Base-by-base conservation (phyloP, 805 yeast species). In the Wickerhamomyces strasburgensis region DNA sequence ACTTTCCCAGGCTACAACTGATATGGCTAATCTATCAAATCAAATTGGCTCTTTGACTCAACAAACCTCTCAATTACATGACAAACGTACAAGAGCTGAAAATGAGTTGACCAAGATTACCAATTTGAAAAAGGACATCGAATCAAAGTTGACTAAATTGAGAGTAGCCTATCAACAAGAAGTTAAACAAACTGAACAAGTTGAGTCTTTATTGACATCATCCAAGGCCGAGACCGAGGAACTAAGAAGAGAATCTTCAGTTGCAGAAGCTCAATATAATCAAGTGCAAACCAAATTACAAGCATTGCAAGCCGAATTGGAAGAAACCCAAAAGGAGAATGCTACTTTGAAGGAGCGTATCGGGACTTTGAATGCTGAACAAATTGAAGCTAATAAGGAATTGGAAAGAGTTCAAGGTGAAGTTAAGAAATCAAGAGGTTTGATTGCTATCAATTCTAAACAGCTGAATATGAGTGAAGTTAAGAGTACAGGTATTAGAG, bases 1-100 rank as follows among this genome's bases (percentile, higher is more conserved):
- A 52, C 64, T 87, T 34, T 78, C 95, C 1, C 74, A 75, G 42
- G 90, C 95, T 4, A 78, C 93, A 6, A 74, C 88, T 6, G 96
- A 86, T 49, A 73, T 87, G 57, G 96, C 95, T 13, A 86, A 89
- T 49, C 68, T 84, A 29, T 83, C 95, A 0, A 85, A 81, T 49
- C 96, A 89, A 63, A 80, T 86, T 46, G 78, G 78, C 45, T 83
- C 95, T 0, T 65, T 90, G 46, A 73, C 88, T 1, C 62, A 71
- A 16, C 96, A 88, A 59, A 84, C 94, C 2, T 67, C 84, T 1
- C 72, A 70, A 13, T 69, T 84, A 21, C 80, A 80, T 42, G 82
- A 75, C 16, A 84, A 84, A 60, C 80, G 86, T 44, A 65, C 73
- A 14, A 73, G 78, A 43, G 87, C 96, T 1, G 87, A 81, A 52